Base-by-base conservation (phyloP, 1,284 basidiomycete genomes). In the Ganoderma lucidum region DNA sequence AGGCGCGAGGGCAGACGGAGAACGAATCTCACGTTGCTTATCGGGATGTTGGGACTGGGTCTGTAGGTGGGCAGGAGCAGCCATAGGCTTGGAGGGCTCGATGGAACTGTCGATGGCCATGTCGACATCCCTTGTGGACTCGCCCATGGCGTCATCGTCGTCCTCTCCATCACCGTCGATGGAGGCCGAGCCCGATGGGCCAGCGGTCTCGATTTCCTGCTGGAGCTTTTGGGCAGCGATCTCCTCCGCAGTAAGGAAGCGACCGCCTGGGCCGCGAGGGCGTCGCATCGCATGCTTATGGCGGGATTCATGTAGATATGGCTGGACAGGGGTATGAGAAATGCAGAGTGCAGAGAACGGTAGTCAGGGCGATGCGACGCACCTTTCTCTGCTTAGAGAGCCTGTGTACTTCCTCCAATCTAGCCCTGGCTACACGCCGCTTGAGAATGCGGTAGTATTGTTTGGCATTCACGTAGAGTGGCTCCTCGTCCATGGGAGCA, bases 261-360 rank as follows among this genome's bases (percentile, higher is more conserved):
- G 91, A 28, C 97, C 97, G 37, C 98, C 97, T 48, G 97, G 97
- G 1, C 97, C 97, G 71, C 98, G 88, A 17, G 97, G 97, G 44
- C 97, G 90, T 56, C 96, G 92, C 91, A 99, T 98, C 17, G 97
- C 97, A 82, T 99, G 98, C 75, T 96, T 96, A 84, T 99, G 97
- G 59, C 97, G 90, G 32, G 96, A 97, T 80, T 99, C 97, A 76
- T 99, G 97, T 35, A 98, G 90, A 83, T 98, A 99, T 1, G 97
- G 97, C 96, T 98, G 71, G 55, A 32, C 65, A 67, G 39, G 68
- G 63, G 55, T n/a, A 45, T 71, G 67, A 53, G 53, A 41, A 63
- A 62, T 41, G 65, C 44, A 48, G 30, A 53, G 28, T 41, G 65
- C 44, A 48, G 30, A 53, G 28, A 62, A 45, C 39, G 59, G 59